These are phyloP conservation scores for Glaciozyma martinii DNA, from an alignment of 768 basidiomycete species.

Conservation along the genomic window DNA sequence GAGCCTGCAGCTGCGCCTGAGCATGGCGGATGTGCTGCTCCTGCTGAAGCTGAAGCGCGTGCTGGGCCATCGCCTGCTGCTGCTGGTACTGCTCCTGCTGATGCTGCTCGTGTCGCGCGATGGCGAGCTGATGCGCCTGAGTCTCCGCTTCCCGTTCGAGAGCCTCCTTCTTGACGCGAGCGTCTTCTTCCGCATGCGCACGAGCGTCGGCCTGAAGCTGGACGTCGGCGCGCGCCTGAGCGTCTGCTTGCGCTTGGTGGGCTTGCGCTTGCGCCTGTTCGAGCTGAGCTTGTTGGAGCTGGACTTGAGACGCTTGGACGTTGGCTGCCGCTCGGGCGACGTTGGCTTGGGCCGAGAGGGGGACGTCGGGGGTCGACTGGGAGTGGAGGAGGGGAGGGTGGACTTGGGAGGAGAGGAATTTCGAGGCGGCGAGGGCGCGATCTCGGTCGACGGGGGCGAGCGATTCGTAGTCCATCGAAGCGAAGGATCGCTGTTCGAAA, in stretches of 20 bases:
- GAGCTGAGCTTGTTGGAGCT: constrained; percentile 12
- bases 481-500: background rate
- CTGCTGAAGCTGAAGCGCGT: constrained; percentile 18
- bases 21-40: constrained; percentile 15
- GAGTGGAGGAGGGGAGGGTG: constrained; percentile 21
- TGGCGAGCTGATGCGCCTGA: background rate
- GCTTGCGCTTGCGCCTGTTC: constrained; percentile 14
- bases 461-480: constrained; percentile 26
- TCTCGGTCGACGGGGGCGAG: constrained; percentile 6
- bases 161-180: constrained; percentile 7
- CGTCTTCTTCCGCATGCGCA: constrained; percentile 8
- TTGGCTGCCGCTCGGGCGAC: constrained; percentile 10
- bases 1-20: background rate
- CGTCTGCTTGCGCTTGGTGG: constrained; percentile 6
- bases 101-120: constrained; percentile 8
- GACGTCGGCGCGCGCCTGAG: background rate
- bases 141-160: constrained; percentile 10
- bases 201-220: constrained; percentile 3
- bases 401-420: constrained; percentile 1
- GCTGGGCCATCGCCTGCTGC: constrained; percentile 5
- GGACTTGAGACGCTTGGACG: constrained; percentile 3
- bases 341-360: background rate
- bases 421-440: background rate
- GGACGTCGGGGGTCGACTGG: constrained; percentile 19
- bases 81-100: constrained; percentile 11